Percentiles rank a stretch among this genome's conserved stretches.
Conservation (phyloP, 192 early-diverging fungal species). For the Backusella mclennaniae region DNA sequence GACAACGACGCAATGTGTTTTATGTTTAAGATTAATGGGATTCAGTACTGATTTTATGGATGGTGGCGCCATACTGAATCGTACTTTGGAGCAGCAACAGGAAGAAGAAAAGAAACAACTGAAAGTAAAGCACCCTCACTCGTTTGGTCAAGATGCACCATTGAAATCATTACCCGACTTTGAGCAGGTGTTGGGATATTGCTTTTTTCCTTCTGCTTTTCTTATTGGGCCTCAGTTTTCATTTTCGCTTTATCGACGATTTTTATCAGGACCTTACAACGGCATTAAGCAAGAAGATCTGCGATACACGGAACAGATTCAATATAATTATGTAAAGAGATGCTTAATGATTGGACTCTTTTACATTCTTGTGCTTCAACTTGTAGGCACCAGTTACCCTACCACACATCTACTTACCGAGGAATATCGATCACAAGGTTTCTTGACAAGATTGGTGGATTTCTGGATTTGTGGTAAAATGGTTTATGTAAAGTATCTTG, state of each 20-base stretch:
- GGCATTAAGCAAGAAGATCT: background rate
- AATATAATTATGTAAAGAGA: slow-evolving; percentile 29
- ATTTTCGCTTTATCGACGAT: slow-evolving; percentile 47
- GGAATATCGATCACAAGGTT: slow-evolving; percentile 36
- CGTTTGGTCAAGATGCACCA: slow-evolving; percentile 47
- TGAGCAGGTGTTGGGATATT: slow-evolving; percentile 47
- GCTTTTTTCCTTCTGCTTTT: slow-evolving; percentile 56
- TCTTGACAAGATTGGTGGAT: slow-evolving; percentile 36
- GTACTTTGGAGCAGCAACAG: background rate
- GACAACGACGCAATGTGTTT: slow-evolving; percentile 63
- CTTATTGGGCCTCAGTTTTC: slow-evolving; percentile 65
- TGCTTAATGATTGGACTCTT: slow-evolving; percentile 39
- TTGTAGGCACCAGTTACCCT: slow-evolving; percentile 42
- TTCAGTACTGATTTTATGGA: slow-evolving; percentile 60
- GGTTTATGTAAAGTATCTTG: slow-evolving; percentile 57
- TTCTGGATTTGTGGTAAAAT: slow-evolving; percentile 54
- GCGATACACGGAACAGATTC: slow-evolving; percentile 27
- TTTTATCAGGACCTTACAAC: background rate
- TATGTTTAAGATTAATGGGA: slow-evolving; percentile 61
- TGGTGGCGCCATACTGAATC: slow-evolving; percentile 18
- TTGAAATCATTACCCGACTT: slow-evolving; percentile 44
- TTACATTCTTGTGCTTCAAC: slow-evolving; percentile 46
- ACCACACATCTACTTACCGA: slow-evolving; percentile 41
- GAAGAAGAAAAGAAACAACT: background rate
- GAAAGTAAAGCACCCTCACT: slow-evolving; percentile 23